These are phyloP conservation scores for Cryphonectria naterciae DNA, from an alignment of 2,329 filamentous ascomycete species.

Conservation along the genomic window DNA sequence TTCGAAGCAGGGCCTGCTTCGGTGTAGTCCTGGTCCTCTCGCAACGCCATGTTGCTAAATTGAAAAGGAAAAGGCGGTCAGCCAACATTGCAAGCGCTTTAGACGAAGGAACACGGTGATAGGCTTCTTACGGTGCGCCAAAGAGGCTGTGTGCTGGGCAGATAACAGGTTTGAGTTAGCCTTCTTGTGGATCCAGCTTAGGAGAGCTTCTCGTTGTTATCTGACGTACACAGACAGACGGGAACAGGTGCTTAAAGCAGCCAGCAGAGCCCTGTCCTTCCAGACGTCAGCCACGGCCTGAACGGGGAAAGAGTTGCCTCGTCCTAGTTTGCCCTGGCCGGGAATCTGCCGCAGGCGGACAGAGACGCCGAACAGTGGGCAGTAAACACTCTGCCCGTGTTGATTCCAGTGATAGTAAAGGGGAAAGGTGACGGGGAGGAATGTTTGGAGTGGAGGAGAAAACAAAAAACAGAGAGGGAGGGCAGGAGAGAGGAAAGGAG, in stretches of 20 bases:
- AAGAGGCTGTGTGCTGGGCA: background rate
- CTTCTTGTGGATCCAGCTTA: background rate
- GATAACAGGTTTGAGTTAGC: background rate
- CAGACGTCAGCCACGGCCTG: background rate
- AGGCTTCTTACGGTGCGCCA: background rate
- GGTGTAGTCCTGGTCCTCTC: background rate
- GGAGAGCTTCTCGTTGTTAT: background rate
- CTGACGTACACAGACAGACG: background rate
- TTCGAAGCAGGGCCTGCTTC: background rate
- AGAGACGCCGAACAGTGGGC: background rate
- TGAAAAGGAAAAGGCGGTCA: background rate
- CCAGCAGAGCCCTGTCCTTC: background rate
- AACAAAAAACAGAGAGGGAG: background rate
- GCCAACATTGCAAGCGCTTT: background rate
- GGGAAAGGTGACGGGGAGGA: background rate
- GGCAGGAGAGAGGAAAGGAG: background rate
- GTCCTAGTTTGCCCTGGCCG: background rate
- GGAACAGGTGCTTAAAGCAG: background rate
- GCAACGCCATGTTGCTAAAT: constrained; percentile 9
- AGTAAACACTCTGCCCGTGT: background rate
- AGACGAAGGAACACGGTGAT: background rate
- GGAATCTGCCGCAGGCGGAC: background rate
- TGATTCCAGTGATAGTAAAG: background rate
- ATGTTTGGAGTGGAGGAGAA: background rate
- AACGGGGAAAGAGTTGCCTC: background rate